Base-by-base conservation (phyloP, 768 basidiomycete genomes). In the Amanita rubescens region DNA sequence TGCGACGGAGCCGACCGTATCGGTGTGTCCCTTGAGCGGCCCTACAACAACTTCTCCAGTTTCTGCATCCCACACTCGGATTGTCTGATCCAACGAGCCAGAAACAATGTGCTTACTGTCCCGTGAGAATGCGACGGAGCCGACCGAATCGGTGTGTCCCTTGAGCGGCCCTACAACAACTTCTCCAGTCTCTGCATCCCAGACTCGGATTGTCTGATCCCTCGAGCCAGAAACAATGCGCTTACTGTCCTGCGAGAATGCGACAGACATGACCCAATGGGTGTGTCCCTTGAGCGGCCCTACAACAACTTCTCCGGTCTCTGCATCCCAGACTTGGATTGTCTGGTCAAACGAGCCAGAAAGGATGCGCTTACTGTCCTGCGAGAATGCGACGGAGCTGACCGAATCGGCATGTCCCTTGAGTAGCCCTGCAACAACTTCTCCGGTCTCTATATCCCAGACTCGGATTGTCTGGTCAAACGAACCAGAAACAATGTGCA, bases 1-100 rank as follows among this genome's bases (percentile, higher is more conserved):
- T 30, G 27, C 27, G n/a, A 80, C 65, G 7, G 74, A 63, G 5
- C 12, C 19, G 35, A 64, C 55, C 7, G 17, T 11, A 32, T 49
- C 34, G 3, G 37, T 57, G 52, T 66, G 33, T 30, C 27, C 27
- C 27, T 30, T 8, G 8, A 30, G 27, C 27, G 27, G 27, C 27
- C 27, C 27, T 30, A 8, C 27, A 30, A 30, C 27, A 30, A 30
- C 27, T 30, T 30, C 27, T 30, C 27, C 27, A 3, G 27, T 30
- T 8, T 30, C 8, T 30, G 27, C 27, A 30, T 30, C 27, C 27
- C 27, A 30, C 5, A 30, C 27, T 30, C 27, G 27, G 27, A 30
- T 30, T 30, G 27, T 30, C 8, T 30, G 3, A 8, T 30, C 27
- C 27, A 3, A 3, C 27, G 27, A 30, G 27, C 27, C 27, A 30